These are phyloP conservation scores for Lipomyces starkeyi DNA, from an alignment of 805 yeast species.

Conservation along the genomic window DNA sequence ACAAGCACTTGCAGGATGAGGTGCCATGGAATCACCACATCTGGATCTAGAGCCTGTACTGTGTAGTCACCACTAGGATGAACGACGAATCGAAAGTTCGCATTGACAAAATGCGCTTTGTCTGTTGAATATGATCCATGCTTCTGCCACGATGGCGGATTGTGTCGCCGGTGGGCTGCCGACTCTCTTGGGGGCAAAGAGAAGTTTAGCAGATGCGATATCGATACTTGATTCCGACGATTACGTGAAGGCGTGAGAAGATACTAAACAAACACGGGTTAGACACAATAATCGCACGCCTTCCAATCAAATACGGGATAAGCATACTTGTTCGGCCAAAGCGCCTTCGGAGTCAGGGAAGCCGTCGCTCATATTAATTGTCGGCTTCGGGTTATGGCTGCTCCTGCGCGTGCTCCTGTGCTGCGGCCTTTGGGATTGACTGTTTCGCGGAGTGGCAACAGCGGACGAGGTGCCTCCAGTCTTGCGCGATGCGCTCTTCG, in stretches of 20 bases:
- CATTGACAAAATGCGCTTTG: slow-evolving; percentile 61
- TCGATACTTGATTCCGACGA: slow-evolving; percentile 34
- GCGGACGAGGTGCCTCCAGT: background rate
- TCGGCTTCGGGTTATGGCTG: slow-evolving; percentile 29
- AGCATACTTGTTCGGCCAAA: slow-evolving; percentile 31
- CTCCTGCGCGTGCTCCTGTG: slow-evolving; percentile 29
- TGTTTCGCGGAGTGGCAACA: slow-evolving; percentile 24
- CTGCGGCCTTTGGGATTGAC: slow-evolving; percentile 23
- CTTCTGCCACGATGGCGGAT: slow-evolving; percentile 34
- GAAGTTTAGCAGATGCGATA: slow-evolving; percentile 38
- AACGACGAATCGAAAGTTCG: slow-evolving; percentile 83
- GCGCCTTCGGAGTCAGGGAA: slow-evolving; percentile 25
- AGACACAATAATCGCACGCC: background rate
- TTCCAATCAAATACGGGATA: background rate
- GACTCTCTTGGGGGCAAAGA: slow-evolving; percentile 36
- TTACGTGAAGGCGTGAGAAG: slow-evolving; percentile 25
- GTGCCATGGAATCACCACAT: slow-evolving; percentile 66
- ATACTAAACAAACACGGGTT: slow-evolving; percentile 6
- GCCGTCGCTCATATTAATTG: slow-evolving; percentile 21
- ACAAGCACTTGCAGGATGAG: slow-evolving; percentile 74
- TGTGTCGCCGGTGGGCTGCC: slow-evolving; percentile 24
- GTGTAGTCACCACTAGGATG: slow-evolving; percentile 62
- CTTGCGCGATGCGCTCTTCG: slow-evolving; percentile 11
- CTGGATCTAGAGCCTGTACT: slow-evolving; percentile 73
- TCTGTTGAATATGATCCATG: slow-evolving; percentile 36